Percentiles rank a stretch among this genome's conserved stretches.
These are phyloP conservation scores for Neonectria ditissima DNA, from an alignment of 2,329 filamentous ascomycete genomes.

Conservation along the genomic window DNA sequence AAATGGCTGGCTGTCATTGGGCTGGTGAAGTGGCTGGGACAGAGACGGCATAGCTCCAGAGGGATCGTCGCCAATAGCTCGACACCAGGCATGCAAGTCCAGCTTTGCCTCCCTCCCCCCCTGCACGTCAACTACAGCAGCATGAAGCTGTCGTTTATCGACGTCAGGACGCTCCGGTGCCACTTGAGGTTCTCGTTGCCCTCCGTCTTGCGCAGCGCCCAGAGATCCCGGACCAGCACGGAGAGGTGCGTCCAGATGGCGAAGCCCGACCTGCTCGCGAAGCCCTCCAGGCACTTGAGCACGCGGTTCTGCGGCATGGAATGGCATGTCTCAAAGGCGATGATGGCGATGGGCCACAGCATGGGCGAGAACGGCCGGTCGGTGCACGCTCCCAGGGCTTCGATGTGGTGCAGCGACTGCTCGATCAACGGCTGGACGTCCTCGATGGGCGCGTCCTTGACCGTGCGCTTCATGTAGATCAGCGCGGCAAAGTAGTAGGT, in stretches of 20 bases:
- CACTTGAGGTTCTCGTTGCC: slow-evolving; percentile 37
- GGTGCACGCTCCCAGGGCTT: slow-evolving; percentile 32
- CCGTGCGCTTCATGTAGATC: slow-evolving; percentile 42
- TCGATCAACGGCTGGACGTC: slow-evolving; percentile 41
- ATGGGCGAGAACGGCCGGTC: slow-evolving; percentile 38
- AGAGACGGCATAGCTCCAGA: slow-evolving; percentile 19
- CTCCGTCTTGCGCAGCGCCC: slow-evolving; percentile 32
- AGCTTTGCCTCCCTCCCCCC: too few species aligned
- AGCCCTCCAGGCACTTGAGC: slow-evolving; percentile 31
- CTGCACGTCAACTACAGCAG: slow-evolving; percentile 23
- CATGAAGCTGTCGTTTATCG: slow-evolving; percentile 42
- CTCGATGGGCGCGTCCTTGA: slow-evolving; percentile 36
- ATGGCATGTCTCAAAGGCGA: slow-evolving; percentile 38
- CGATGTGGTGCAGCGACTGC: slow-evolving; percentile 39
- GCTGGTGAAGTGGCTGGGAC: background rate
- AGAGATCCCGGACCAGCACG: slow-evolving; percentile 35
- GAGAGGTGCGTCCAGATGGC: slow-evolving; percentile 39
- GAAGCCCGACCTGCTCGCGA: slow-evolving; percentile 35
- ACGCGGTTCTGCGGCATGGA: slow-evolving; percentile 36
- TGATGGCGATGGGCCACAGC: slow-evolving; percentile 42
- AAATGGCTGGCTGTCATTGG: slow-evolving; percentile 23
- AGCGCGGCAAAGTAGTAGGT: slow-evolving; percentile 41
- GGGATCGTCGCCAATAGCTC: slow-evolving; percentile 12
- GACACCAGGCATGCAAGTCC: background rate
- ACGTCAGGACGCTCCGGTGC: slow-evolving; percentile 36